A percentile compares a stretch with the other conserved stretches of the same genome.
phyloP scores from a whole-genome alignment of 2,329 filamentous ascomycete species.

The Ascochyta viciae-villosae region DNA sequence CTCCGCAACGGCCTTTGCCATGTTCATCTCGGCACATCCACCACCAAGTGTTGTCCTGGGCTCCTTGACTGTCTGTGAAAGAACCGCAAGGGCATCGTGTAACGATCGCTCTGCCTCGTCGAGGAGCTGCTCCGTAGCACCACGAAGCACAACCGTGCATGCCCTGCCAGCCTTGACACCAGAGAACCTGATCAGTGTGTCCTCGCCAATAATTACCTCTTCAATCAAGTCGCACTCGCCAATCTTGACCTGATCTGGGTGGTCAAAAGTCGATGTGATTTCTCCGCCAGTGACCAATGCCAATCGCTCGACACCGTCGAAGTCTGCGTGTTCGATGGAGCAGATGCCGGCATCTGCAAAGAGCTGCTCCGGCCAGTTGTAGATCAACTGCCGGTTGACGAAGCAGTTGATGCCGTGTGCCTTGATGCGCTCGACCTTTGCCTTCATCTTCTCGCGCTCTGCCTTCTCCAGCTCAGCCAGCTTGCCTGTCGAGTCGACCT shows the following conservation, averaged over 20 bases:
- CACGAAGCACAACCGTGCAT: conserved; percentile 95
- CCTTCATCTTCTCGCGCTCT: conserved; percentile 99
- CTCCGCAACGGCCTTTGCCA: conserved; percentile 96
- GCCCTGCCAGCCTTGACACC: conserved; percentile 92
- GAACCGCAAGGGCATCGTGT: conserved; percentile 93
- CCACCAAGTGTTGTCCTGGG: conserved; percentile 93
- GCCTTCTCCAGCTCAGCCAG: conserved; percentile 98
- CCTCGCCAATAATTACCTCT: conserved; percentile 97
- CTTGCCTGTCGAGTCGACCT: conserved; percentile 95
- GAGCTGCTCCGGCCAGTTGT: conserved; percentile 99
- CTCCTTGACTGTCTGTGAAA: conserved; percentile 95
- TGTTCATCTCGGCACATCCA: conserved; percentile 97
- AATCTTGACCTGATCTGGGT: conserved; percentile 95
- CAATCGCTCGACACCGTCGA: conserved; percentile 94
- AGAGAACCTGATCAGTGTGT: conserved; percentile 96
- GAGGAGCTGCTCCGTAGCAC: conserved; percentile 94
- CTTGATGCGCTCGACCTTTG: conserved; percentile 99
- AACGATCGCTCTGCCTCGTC: conserved; percentile 96
- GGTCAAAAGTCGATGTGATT: conserved; percentile 97
- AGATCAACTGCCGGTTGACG: conserved; percentile 98
- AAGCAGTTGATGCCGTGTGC: conserved; percentile 99
- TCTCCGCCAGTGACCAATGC: conserved; percentile 96
- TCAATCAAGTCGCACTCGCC: conserved; percentile 95
- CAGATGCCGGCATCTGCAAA: conserved; percentile 98
- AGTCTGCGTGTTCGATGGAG: conserved; percentile 98